Percentiles rank a stretch among this genome's conserved stretches.
Evolutionary conservation across 345 rosid genomes (phyloP).

Genomic region (Iberis pinnata): DNA sequence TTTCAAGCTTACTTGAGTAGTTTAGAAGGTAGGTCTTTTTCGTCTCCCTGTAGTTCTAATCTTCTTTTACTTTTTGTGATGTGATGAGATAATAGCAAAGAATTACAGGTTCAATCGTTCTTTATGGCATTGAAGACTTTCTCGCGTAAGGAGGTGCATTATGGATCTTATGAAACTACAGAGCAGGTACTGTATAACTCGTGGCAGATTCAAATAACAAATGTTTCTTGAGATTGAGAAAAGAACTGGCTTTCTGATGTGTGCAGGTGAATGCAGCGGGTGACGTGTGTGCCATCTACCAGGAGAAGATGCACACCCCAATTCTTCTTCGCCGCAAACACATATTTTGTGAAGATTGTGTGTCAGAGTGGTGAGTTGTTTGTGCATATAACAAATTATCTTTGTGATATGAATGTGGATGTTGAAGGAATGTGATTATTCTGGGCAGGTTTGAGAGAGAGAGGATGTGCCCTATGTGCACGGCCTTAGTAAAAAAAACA

Average conservation of each 20-base stretch:
- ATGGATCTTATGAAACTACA: slow-evolving; percentile 91
- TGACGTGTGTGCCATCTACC: slow-evolving; percentile 94
- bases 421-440: slow-evolving; percentile 16
- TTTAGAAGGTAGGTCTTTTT: slow-evolving; percentile 70
- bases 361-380: slow-evolving; percentile 83
- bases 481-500: slow-evolving; percentile 88
- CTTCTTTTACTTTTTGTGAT: background rate
- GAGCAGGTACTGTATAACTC: slow-evolving; percentile 65
- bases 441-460: slow-evolving; percentile 94
- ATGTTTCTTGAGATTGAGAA: slow-evolving; percentile 9
- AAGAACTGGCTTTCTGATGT: slow-evolving; percentile 21
- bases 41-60: background rate
- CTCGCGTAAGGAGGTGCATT: slow-evolving; percentile 89
- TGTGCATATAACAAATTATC: slow-evolving; percentile 5
- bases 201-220: background rate
- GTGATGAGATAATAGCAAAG: slow-evolving; percentile 2
- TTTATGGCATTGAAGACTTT: slow-evolving; percentile 79
- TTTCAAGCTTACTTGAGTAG: slow-evolving; percentile 71
- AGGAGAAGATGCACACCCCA: slow-evolving; percentile 98
- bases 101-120: slow-evolving; percentile 80
- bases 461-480: slow-evolving; percentile 93
- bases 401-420: slow-evolving; percentile 8
- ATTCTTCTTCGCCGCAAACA: slow-evolving; percentile 90
- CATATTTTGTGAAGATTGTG: slow-evolving; percentile 97
- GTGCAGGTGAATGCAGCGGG: slow-evolving; percentile 91